Conservation (phyloP, 2,329 filamentous ascomycete species). For the Orbilia oligospora region DNA sequence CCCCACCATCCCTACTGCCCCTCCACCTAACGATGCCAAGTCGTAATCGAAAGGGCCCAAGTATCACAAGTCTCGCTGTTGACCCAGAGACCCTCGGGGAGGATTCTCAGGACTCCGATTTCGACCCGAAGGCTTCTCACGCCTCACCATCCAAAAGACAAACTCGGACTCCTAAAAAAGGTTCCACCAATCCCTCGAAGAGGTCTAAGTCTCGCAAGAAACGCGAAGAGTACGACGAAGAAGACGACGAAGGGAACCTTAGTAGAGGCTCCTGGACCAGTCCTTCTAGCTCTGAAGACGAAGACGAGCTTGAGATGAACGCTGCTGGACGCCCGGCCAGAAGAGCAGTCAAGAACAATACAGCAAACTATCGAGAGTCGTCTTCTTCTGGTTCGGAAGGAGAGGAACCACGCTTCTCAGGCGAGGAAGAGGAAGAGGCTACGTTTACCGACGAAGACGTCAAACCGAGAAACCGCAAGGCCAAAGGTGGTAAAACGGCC, state of each 20-base stretch:
- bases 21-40: conserved; percentile 47
- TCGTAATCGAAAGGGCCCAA: conserved; percentile 56
- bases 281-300: conserved; percentile 29
- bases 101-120: conserved; percentile 57
- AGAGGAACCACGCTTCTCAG: background rate
- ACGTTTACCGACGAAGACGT: conserved; percentile 46
- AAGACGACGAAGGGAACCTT: conserved; percentile 44
- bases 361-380: conserved; percentile 60
- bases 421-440: conserved; percentile 26
- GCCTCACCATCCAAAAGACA: conserved; percentile 54
- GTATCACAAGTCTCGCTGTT: conserved; percentile 59
- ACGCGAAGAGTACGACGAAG: conserved; percentile 59
- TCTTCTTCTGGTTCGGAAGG: conserved; percentile 39
- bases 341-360: conserved; percentile 54
- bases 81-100: conserved; percentile 57
- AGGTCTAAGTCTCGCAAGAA: conserved; percentile 34
- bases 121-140: conserved; percentile 53
- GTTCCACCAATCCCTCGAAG: conserved; percentile 33
- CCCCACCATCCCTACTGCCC: background rate
- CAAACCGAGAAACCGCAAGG: conserved; percentile 39
- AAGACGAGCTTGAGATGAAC: conserved; percentile 60
- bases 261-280: conserved; percentile 55
- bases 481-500: conserved; percentile 53
- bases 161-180: conserved; percentile 42
- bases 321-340: conserved; percentile 61